Conservation (phyloP, 2,329 filamentous ascomycete species). For the Trichoderma guizhouense region DNA sequence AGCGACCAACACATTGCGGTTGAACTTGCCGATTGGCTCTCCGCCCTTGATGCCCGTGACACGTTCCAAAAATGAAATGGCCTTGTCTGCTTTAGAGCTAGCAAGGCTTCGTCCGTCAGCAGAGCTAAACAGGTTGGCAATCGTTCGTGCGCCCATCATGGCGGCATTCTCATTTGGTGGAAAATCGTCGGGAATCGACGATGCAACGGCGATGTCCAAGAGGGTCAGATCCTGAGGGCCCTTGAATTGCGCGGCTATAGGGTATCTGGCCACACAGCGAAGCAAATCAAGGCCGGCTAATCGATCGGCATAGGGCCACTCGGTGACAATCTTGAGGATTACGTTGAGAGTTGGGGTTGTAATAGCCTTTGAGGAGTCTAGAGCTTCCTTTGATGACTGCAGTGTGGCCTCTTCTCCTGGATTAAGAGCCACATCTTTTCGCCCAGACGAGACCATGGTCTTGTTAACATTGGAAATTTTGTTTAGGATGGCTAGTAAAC, state of each 20-base stretch:
- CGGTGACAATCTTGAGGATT: conserved; percentile 67
- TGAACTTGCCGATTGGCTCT: conserved; percentile 51
- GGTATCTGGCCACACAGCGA: conserved; percentile 71
- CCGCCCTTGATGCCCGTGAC: conserved; percentile 52
- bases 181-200: conserved; percentile 45
- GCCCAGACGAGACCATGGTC: conserved; percentile 65
- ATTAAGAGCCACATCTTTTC: conserved; percentile 72
- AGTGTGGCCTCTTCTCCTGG: conserved; percentile 66
- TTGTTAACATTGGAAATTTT: conserved; percentile 75
- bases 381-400: conserved; percentile 55
- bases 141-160: conserved; percentile 79
- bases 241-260: conserved; percentile 60
- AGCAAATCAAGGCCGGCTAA: conserved; percentile 84
- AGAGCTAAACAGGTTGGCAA: conserved; percentile 81
- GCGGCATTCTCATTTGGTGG: conserved; percentile 71
- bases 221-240: conserved; percentile 55
- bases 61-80: conserved; percentile 61
- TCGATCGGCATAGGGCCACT: conserved; percentile 77
- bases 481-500: conserved; percentile 60
- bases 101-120: conserved; percentile 65
- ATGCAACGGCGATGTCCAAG: conserved; percentile 51
- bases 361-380: conserved; percentile 57
- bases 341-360: conserved; percentile 55
- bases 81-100: conserved; percentile 54
- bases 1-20: conserved; percentile 80